phyloP scores from a whole-genome alignment of 345 rosid species.

The Salix suchowensis region DNA sequence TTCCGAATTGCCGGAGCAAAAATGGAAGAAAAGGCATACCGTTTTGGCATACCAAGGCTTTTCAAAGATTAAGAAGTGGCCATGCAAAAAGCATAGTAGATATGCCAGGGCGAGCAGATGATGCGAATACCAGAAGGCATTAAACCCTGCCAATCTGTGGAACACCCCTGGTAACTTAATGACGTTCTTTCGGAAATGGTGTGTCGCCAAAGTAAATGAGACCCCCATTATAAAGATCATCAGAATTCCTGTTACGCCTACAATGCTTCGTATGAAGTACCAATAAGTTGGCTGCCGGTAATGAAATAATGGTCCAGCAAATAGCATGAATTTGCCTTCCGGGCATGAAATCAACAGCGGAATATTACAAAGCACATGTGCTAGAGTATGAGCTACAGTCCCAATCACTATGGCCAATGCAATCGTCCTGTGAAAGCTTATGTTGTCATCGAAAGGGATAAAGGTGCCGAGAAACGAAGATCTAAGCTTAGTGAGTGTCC shows the following conservation, averaged over 20 bases:
- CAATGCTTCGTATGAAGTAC: constrained; percentile 42
- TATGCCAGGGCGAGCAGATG: constrained; percentile 75
- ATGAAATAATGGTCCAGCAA: constrained; percentile 40
- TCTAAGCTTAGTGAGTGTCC: constrained; percentile 65
- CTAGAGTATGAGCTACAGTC: constrained; percentile 39
- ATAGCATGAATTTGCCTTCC: constrained; percentile 37
- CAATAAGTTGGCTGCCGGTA: constrained; percentile 60
- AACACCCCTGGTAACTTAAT: constrained; percentile 65
- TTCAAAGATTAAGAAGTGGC: constrained; percentile 60
- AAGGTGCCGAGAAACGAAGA: constrained; percentile 48
- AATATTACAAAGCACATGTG: constrained; percentile 64
- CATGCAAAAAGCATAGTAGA: constrained; percentile 61
- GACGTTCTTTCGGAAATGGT: constrained; percentile 59
- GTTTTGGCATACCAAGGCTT: constrained; percentile 72
- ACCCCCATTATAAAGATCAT: constrained; percentile 57
- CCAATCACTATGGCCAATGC: constrained; percentile 49
- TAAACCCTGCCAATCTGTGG: constrained; percentile 71
- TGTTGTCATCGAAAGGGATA: constrained; percentile 88
- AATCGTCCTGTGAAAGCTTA: constrained; percentile 74
- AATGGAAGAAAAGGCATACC: constrained; percentile 30
- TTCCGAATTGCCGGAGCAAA: neutral
- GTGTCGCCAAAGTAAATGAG: constrained; percentile 64
- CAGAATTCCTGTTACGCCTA: constrained; percentile 61
- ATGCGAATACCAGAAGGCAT: constrained; percentile 95
- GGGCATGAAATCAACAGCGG: constrained; percentile 48